Evolutionary conservation across 1,284 basidiomycete genomes (phyloP), one percentile per base, ranked within the genome.

Genomic region (Boletellus deceptivus): DNA sequence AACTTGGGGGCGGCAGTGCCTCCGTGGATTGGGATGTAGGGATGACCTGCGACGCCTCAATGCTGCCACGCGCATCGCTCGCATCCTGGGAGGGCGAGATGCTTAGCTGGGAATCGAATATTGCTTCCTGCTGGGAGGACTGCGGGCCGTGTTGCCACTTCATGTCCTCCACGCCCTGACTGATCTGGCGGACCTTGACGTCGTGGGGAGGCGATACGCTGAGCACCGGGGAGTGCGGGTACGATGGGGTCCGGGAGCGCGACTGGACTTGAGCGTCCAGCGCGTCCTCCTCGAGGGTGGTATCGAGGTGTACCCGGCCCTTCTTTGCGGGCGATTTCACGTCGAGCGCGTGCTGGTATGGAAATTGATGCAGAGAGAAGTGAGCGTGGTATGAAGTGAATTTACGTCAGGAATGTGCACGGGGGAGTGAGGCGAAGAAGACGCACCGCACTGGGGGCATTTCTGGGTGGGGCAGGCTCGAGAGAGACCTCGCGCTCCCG

Each of bases 401-500:
- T 63, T 67, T 68, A 65, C 66, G 64, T 65, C 64, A 69, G n/a
- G 44, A 48, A 53, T 53, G 55, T 46, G 51, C 52, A 48, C 48
- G 49, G 48, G 49, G 29, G 29, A 31, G 39, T 8, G 48, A 40
- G 50, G 36, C n/a, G 24, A 52, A 40, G 24, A 42, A 40, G 48
- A 62, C 67, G 55, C 51, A 68, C 68, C 46, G 57, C 64, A 51
- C 65, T 69, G 53, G 72, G 58, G 48, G 67, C 59, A 45, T 75
- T 71, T 63, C 75, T 76, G 17, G 84, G 79, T 14, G 80, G 77
- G 13, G 72, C 73, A 47, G 85, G 84, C 65, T 89, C 87, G 27
- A 84, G 67, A 25, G 87, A 90, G 18, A 84, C 79, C 67, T 89
- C 86, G 37, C 87, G 74, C 64, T 88, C 85, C 55, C 87, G 78